These are phyloP conservation scores for Cercophora newfieldiana DNA, from an alignment of 495 filamentous ascomycete genomes.

Conservation along the genomic window DNA sequence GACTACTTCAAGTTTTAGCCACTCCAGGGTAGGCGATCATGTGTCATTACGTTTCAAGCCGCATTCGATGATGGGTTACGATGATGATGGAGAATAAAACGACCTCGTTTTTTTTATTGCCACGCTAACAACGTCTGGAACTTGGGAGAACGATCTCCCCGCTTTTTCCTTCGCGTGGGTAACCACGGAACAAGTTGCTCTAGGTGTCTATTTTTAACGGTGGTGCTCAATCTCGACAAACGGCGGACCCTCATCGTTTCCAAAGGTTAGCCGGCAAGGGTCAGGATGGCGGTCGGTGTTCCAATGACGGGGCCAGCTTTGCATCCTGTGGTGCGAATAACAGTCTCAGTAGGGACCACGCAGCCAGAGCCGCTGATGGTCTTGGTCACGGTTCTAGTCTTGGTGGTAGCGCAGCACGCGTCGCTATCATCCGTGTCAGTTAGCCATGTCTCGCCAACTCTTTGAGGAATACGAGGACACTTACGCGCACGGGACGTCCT, in stretches of 20 bases:
- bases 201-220: not conserved
- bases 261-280: not conserved
- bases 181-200: not conserved
- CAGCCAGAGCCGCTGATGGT: constrained; percentile 31
- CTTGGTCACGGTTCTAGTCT: constrained; percentile 33
- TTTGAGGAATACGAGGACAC: not conserved
- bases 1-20: not conserved
- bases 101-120: not conserved
- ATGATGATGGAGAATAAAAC: not conserved
- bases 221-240: not conserved
- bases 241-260: not conserved
- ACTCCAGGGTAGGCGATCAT: not conserved
- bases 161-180: not conserved
- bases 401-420: constrained; percentile 43
- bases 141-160: not conserved
- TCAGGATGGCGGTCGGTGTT: constrained; percentile 1
- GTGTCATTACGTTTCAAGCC: not conserved
- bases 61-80: not conserved
- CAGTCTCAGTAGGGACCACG: constrained; percentile 37
- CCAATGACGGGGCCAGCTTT: not conserved
- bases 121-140: not conserved
- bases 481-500: constrained; percentile 10
- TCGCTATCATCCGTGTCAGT: constrained; percentile 23
- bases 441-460: not conserved
- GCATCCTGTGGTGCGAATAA: constrained; percentile 43